Conservation (phyloP, 2,329 filamentous ascomycete species). For the Cordyceps militaris region DNA sequence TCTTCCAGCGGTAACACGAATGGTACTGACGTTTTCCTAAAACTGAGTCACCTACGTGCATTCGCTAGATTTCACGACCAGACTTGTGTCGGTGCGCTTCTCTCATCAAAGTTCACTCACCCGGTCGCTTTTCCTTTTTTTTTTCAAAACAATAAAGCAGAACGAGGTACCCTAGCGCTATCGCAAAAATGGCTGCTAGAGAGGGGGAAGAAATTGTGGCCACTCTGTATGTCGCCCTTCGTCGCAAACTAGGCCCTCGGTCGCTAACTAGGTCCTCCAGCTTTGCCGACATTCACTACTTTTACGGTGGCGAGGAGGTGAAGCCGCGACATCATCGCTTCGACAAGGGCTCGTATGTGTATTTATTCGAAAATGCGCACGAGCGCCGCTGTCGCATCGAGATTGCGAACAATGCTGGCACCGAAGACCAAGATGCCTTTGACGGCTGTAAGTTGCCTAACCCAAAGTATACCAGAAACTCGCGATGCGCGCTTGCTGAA, state of each 20-base stretch:
- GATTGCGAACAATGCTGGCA: slow-evolving; percentile 67
- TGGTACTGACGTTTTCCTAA: not conserved
- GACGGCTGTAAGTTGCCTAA: slow-evolving; percentile 55
- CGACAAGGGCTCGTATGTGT: slow-evolving; percentile 72
- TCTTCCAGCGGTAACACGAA: not conserved
- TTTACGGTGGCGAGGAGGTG: slow-evolving; percentile 59
- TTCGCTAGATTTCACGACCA: too few species aligned
- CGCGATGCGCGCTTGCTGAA: not conserved
- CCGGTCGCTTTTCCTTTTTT: not conserved
- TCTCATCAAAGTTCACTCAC: not conserved
- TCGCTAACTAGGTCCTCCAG: slow-evolving; percentile 33
- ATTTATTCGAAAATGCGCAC: slow-evolving; percentile 67
- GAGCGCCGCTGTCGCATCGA: slow-evolving; percentile 64
- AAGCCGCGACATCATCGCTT: slow-evolving; percentile 73
- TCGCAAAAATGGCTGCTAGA: slow-evolving; percentile 36
- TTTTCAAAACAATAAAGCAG: not conserved
- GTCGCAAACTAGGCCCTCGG: not conserved
- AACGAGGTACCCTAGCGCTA: too few species aligned
- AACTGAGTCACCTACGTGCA: not conserved
- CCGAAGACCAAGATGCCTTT: slow-evolving; percentile 72
- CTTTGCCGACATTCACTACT: slow-evolving; percentile 74
- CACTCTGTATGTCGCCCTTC: slow-evolving; percentile 36
- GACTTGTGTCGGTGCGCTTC: not conserved
- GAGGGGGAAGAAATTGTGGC: slow-evolving; percentile 45
- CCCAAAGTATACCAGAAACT: not conserved